A percentile compares a stretch with the other conserved stretches of the same genome.
Conservation (phyloP, 2,329 filamentous ascomycete genomes). For the Curvularia eragrostidis region DNA sequence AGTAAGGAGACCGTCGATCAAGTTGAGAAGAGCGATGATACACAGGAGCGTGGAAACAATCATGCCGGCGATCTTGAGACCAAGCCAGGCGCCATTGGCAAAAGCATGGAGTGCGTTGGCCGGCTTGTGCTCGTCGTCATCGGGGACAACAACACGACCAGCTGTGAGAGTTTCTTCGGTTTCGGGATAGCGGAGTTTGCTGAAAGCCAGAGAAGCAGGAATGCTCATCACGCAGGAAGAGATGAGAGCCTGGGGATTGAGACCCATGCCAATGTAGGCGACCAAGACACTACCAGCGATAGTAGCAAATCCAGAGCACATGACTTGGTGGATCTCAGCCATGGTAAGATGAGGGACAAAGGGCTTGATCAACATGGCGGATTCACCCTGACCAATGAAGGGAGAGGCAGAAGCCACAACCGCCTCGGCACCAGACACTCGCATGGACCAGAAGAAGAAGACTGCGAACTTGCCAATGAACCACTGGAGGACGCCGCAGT, state of each 20-base stretch:
- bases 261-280: slow-evolving; percentile 81
- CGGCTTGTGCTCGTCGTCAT: slow-evolving; percentile 77
- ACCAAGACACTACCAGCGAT: slow-evolving; percentile 88
- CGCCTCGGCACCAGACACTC: slow-evolving; percentile 89
- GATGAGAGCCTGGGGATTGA: slow-evolving; percentile 84
- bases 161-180: slow-evolving; percentile 85
- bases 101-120: slow-evolving; percentile 85
- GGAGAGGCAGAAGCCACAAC: slow-evolving; percentile 91
- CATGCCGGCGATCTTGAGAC: slow-evolving; percentile 85
- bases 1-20: slow-evolving; percentile 77
- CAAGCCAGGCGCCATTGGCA: slow-evolving; percentile 82
- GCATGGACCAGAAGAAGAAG: slow-evolving; percentile 90
- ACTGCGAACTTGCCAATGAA: slow-evolving; percentile 84
- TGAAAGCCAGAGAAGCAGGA: slow-evolving; percentile 85
- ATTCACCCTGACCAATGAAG: slow-evolving; percentile 94
- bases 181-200: slow-evolving; percentile 89
- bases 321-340: slow-evolving; percentile 89
- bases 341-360: slow-evolving; percentile 85
- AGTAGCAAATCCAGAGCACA: slow-evolving; percentile 91
- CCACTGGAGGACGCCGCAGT: slow-evolving; percentile 84
- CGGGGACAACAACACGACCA: slow-evolving; percentile 79
- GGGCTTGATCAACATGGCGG: slow-evolving; percentile 87
- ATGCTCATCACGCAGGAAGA: slow-evolving; percentile 97
- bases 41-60: slow-evolving; percentile 81
- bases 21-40: slow-evolving; percentile 77